A percentile compares a stretch with the other conserved stretches of the same genome.
phyloP scores from a whole-genome alignment of 2,329 filamentous ascomycete genomes.

The Aureobasidium namibiae region DNA sequence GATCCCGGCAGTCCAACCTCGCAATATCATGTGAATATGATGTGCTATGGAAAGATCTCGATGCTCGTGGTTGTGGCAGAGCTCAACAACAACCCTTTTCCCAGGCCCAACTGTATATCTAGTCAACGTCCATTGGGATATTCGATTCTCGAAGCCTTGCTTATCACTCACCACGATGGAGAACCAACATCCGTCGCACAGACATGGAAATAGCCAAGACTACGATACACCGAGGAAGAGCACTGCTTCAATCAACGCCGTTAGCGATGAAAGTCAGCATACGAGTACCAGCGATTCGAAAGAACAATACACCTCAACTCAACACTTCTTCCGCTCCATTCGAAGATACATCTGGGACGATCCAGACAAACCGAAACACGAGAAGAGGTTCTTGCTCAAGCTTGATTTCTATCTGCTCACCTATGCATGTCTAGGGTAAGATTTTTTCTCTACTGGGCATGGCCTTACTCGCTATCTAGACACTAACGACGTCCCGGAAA shows the following conservation, averaged over 20 bases:
- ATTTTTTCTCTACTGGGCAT: too few species aligned
- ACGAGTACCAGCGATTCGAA: neutral
- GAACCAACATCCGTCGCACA: neutral
- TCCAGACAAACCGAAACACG: neutral
- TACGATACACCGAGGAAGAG: neutral
- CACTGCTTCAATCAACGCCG: neutral
- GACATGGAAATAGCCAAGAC: neutral
- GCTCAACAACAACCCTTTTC: neutral
- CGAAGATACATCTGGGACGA: constrained; percentile 13
- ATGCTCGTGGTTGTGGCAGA: neutral
- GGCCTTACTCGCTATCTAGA: too few species aligned
- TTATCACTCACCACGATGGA: neutral
- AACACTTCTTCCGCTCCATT: neutral
- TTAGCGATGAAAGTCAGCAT: neutral
- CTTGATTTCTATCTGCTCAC: constrained; percentile 49
- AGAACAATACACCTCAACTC: neutral
- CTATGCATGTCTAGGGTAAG: constrained; percentile 48
- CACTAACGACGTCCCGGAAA: too few species aligned
- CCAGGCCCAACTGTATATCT: neutral
- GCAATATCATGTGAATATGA: neutral
- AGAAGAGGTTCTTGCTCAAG: constrained; percentile 42
- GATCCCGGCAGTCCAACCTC: neutral
- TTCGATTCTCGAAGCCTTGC: too few species aligned
- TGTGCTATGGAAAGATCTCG: neutral
- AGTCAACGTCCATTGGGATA: neutral